Evolutionary conservation across 2,329 filamentous ascomycete species (phyloP).

Genomic region (Apiospora sp.): DNA sequence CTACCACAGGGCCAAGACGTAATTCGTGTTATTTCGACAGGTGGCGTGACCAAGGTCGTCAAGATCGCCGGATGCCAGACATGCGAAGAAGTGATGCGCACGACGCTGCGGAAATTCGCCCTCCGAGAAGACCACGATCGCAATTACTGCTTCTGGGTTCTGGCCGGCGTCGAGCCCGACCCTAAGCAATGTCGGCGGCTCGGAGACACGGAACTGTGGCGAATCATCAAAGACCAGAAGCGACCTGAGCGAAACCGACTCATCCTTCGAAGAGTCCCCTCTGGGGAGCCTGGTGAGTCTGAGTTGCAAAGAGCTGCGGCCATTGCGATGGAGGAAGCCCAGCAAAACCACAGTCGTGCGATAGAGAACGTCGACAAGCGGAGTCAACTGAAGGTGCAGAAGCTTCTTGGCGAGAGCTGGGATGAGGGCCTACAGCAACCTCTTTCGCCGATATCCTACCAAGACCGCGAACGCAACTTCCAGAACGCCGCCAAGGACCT

Average conservation of each 20-base stretch:
- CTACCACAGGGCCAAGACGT: slow-evolving; percentile 87
- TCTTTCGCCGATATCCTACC: slow-evolving; percentile 79
- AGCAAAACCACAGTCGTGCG: slow-evolving; percentile 72
- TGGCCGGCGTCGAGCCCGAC: slow-evolving; percentile 85
- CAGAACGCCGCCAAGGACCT: slow-evolving; percentile 65
- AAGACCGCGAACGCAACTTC: slow-evolving; percentile 74
- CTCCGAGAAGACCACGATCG: slow-evolving; percentile 90
- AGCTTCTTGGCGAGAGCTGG: slow-evolving; percentile 87
- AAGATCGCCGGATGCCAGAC: slow-evolving; percentile 92
- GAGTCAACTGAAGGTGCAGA: slow-evolving; percentile 87
- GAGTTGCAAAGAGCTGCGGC: slow-evolving; percentile 88
- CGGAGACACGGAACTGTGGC: slow-evolving; percentile 86
- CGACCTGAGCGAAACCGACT: slow-evolving; percentile 88
- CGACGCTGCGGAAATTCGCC: slow-evolving; percentile 86
- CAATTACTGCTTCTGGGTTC: slow-evolving; percentile 96
- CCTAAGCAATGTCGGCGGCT: slow-evolving; percentile 82
- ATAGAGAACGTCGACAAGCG: slow-evolving; percentile 73
- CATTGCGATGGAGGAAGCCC: slow-evolving; percentile 88
- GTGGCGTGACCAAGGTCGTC: slow-evolving; percentile 90
- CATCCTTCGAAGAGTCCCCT: slow-evolving; percentile 91
- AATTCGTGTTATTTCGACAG: slow-evolving; percentile 92
- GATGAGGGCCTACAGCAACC: slow-evolving; percentile 83
- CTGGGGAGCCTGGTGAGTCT: slow-evolving; percentile 85
- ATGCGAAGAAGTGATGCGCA: slow-evolving; percentile 90
- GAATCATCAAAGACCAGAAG: slow-evolving; percentile 86